Evolutionary conservation across 768 basidiomycete genomes (phyloP).

Genomic region (Chiua virens): DNA sequence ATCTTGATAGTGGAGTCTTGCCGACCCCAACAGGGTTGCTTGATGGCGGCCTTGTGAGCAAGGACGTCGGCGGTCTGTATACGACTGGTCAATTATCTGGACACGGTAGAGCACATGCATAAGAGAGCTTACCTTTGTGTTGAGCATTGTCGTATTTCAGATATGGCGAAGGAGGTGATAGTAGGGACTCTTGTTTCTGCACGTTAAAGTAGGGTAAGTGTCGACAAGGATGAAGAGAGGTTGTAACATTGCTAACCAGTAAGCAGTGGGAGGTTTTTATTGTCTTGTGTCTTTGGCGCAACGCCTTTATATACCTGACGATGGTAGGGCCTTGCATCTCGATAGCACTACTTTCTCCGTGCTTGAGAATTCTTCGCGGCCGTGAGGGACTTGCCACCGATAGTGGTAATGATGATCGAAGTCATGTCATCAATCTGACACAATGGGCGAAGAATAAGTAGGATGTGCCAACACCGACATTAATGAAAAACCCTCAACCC

Average conservation of each 20-base stretch:
- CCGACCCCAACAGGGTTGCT: slow-evolving; percentile 16
- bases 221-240: not conserved
- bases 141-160: slow-evolving; percentile 8
- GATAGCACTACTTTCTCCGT: not conserved
- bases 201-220: not conserved
- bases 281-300: not conserved
- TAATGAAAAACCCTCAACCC: slow-evolving; percentile 12
- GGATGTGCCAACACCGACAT: no score
- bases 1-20: rapidly evolving
- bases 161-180: not conserved
- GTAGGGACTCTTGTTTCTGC: slow-evolving; percentile 3
- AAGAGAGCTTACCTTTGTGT: slow-evolving; percentile 3
- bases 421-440: no score
- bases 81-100: not conserved
- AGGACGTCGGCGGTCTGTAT: slow-evolving; percentile 2
- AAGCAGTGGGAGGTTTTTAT: not conserved
- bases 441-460: no score
- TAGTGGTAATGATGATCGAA: not conserved
- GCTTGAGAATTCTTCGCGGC: not conserved
- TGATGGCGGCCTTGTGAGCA: slow-evolving; percentile 2
- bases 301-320: slow-evolving; percentile 15
- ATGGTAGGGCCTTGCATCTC: not conserved
- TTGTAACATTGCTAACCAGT: slow-evolving; percentile 9
- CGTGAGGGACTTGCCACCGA: not conserved
- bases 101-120: not conserved